phyloP scores from a whole-genome alignment of 805 yeast species.

The Saccharomyces eubayanus region DNA sequence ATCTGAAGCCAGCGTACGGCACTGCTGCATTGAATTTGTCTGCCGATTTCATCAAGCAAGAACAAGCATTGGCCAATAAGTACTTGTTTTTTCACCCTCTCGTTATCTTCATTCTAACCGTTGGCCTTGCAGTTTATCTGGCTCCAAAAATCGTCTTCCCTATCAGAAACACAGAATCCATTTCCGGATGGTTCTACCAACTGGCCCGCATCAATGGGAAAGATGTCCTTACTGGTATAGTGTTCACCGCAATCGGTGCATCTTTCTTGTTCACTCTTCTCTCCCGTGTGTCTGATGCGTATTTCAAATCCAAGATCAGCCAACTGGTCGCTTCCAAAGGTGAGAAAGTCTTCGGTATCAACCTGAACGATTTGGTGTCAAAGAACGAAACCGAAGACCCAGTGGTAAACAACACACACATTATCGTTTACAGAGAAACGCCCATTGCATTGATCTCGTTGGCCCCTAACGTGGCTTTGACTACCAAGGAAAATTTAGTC shows the following conservation, averaged over 20 bases:
- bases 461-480: slow-evolving; percentile 36
- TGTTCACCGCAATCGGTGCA: slow-evolving; percentile 34
- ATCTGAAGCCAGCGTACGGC: slow-evolving; percentile 48
- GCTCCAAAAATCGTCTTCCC: slow-evolving; percentile 18
- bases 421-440: slow-evolving; percentile 55
- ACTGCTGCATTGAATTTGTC: slow-evolving; percentile 55
- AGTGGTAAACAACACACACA: slow-evolving; percentile 42
- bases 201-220: slow-evolving; percentile 19
- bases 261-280: slow-evolving; percentile 35
- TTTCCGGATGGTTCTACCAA: slow-evolving; percentile 19
- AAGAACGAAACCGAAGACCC: slow-evolving; percentile 23
- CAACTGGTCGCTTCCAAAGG: slow-evolving; percentile 32
- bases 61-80: slow-evolving; percentile 41
- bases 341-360: slow-evolving; percentile 40
- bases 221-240: slow-evolving; percentile 29
- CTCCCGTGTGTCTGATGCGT: slow-evolving; percentile 40
- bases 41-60: slow-evolving; percentile 46
- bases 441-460: slow-evolving; percentile 58
- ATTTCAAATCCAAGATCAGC: slow-evolving; percentile 36
- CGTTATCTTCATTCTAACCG: slow-evolving; percentile 25
- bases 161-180: slow-evolving; percentile 11
- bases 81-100: slow-evolving; percentile 40
- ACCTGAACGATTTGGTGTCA: slow-evolving; percentile 22
- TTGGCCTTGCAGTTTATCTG: slow-evolving; percentile 16
- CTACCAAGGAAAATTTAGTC: slow-evolving; percentile 36